These are phyloP conservation scores for Chaetomidium leptoderma DNA, from an alignment of 495 filamentous ascomycete species.

Conservation along the genomic window DNA sequence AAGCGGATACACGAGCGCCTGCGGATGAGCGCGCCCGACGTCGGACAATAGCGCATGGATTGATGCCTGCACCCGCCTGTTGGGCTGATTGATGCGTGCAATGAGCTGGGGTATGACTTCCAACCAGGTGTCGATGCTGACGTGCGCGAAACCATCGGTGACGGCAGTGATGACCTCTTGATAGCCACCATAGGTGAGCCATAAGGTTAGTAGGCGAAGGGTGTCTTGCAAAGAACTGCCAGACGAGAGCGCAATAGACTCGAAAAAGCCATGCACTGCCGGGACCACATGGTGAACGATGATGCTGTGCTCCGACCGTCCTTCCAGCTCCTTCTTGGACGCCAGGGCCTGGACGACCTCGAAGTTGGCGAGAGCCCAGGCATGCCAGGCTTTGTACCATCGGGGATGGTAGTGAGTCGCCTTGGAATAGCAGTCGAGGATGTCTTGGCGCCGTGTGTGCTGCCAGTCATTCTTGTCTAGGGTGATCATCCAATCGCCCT, in stretches of 20 bases:
- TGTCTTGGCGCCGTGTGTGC: slow-evolving; percentile 66
- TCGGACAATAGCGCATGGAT: slow-evolving; percentile 89
- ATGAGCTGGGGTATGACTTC: slow-evolving; percentile 97
- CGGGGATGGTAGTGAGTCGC: slow-evolving; percentile 86
- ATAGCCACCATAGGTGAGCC: slow-evolving; percentile 90
- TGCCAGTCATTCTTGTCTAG: slow-evolving; percentile 83
- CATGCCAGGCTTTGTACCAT: slow-evolving; percentile 99
- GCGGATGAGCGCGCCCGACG: slow-evolving; percentile 88
- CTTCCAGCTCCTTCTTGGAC: slow-evolving; percentile 57
- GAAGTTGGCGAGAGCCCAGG: slow-evolving; percentile 98
- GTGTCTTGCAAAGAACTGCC: slow-evolving; percentile 95
- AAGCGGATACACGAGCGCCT: slow-evolving; percentile 98
- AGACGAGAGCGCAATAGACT: slow-evolving; percentile 85
- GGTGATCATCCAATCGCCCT: slow-evolving; percentile 90
- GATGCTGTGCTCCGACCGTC: slow-evolving; percentile 46
- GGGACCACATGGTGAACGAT: slow-evolving; percentile 87
- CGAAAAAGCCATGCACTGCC: slow-evolving; percentile 90
- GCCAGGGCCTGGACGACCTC: slow-evolving; percentile 85
- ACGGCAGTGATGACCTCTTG: slow-evolving; percentile 81
- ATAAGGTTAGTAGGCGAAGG: slow-evolving; percentile 83
- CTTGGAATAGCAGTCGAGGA: slow-evolving; percentile 79
- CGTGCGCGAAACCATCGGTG: slow-evolving; percentile 80
- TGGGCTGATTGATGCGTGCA: slow-evolving; percentile 93
- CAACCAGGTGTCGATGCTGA: slow-evolving; percentile 96
- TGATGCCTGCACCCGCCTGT: slow-evolving; percentile 73